Conservation (phyloP, 129 eudicot genomes). For the Rutidosis leptorrhynchoides region DNA sequence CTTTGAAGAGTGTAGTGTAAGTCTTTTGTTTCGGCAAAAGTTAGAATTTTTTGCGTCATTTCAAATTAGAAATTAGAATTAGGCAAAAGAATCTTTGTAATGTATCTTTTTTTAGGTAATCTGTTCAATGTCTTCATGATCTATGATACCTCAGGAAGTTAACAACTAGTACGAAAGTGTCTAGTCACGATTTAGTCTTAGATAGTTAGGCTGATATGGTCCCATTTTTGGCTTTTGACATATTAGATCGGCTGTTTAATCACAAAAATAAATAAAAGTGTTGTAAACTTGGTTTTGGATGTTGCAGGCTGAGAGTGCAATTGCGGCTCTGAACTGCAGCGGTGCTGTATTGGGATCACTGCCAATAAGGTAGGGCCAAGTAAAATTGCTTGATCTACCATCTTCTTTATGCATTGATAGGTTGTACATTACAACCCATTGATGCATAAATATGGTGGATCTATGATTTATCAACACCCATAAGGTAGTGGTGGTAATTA, state of each 20-base stretch:
- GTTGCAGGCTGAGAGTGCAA: constrained; percentile 79
- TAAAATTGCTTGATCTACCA: too few species aligned
- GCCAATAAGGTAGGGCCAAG: constrained; percentile 67
- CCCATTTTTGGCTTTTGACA: neutral
- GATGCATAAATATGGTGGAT: too few species aligned
- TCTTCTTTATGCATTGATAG: too few species aligned
- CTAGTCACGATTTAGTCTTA: neutral
- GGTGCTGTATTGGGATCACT: constrained; percentile 72
- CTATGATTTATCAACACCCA: constrained; percentile 59
- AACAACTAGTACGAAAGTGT: neutral
- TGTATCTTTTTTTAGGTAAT: neutral
- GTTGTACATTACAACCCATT: too few species aligned
- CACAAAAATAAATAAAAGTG: neutral
- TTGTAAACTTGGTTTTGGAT: neutral
- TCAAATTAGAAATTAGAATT: too few species aligned
- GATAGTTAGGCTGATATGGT: neutral
- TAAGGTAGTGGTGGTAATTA: constrained; percentile 34
- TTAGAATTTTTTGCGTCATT: too few species aligned
- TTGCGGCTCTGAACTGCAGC: constrained; percentile 76
- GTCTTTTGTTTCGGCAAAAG: too few species aligned
- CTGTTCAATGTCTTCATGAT: neutral
- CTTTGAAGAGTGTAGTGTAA: too few species aligned
- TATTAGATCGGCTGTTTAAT: neutral
- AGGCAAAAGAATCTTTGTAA: neutral
- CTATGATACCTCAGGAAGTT: too few species aligned